Base-by-base conservation (phyloP, 306 rosid genomes). In the Gastrolobium bilobum region DNA sequence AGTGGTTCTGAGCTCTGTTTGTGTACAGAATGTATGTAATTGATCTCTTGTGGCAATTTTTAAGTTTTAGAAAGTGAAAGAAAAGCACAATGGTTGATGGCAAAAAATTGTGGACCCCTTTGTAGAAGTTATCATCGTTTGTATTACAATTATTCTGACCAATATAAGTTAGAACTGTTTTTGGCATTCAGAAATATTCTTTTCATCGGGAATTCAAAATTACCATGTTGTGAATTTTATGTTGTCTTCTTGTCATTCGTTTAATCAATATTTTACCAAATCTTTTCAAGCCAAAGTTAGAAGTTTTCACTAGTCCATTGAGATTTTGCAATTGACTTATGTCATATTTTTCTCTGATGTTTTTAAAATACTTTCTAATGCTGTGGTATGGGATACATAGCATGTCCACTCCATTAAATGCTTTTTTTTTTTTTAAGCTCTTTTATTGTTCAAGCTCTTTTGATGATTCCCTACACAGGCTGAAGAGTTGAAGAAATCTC, bases 401-500 rank as follows among this genome's bases (percentile, higher is more conserved):
- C 62, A 54, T 62, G 31, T 35, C 7, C 39, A 26, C 78, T 57
- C 42, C 68, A 33, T 38, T 33, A 15, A 14, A 11, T 54, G 7
- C 56, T 52, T 58, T 47, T 63, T 56, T 39, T 65, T 65, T 43
- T 44, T 9, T 37, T 7, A 13, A 20, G 15, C 61, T 20, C 15
- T 64, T 46, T 33, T 33, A 42, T 62, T 54, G 15, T 10, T 14
- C 63, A 70, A 30, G 37, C 35, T 56, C 51, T 76, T 14, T 54
- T 82, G 56, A 58, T 73, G 38, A 47, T 46, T 26, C 31, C 13
- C 15, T 75, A 10, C 60, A 73, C 84, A 93, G 96, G 97, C 91
- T 11, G 91, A 90, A 78, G 96, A 88, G 86, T 84, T 91, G 84
- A 87, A 76, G 83, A 86, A 90, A 85, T 78, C 92, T 73, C 93